Percentiles rank a stretch among this genome's conserved stretches.
Evolutionary conservation across 2,329 filamentous ascomycete genomes (phyloP).

Genomic region (Beauveria sp.): DNA sequence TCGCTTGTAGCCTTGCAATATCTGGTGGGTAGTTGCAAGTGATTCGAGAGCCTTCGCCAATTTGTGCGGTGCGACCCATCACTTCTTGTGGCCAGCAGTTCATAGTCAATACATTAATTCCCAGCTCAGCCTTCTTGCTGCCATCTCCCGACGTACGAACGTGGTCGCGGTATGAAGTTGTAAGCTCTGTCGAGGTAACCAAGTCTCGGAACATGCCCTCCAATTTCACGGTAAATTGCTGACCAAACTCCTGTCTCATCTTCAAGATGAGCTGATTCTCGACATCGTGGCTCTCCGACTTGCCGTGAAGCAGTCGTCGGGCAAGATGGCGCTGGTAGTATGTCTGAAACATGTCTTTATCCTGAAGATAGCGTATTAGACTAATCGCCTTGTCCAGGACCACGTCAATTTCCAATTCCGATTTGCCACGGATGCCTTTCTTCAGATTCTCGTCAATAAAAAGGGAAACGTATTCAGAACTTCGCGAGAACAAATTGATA

Average conservation of each 20-base stretch:
- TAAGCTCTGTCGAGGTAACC: constrained; percentile 77
- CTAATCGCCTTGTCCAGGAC: constrained; percentile 85
- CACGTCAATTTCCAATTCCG: constrained; percentile 74
- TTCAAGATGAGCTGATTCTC: constrained; percentile 93
- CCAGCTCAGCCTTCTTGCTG: constrained; percentile 59
- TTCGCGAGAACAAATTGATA: constrained; percentile 81
- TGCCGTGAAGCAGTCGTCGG: constrained; percentile 76
- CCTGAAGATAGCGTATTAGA: constrained; percentile 77
- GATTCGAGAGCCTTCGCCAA: constrained; percentile 34
- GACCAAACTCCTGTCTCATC: constrained; percentile 95
- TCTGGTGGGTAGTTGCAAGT: constrained; percentile 66
- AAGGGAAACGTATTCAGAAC: constrained; percentile 86
- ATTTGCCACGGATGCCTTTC: constrained; percentile 87
- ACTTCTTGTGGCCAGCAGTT: constrained; percentile 94
- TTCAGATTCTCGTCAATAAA: constrained; percentile 97
- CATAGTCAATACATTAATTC: constrained; percentile 78
- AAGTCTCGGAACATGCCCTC: constrained; percentile 99
- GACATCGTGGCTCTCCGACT: constrained; percentile 82
- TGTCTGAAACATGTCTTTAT: constrained; percentile 90
- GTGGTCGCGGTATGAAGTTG: constrained; percentile 65
- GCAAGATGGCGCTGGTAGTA: constrained; percentile 98
- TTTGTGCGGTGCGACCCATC: constrained; percentile 56
- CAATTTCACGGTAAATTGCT: constrained; percentile 85
- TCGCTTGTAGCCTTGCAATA: constrained; percentile 68
- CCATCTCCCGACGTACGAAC: constrained; percentile 44